Evolutionary conservation across 2,329 filamentous ascomycete species (phyloP), one percentile per base, ranked within the genome.

Genomic region (Nemania sp.): DNA sequence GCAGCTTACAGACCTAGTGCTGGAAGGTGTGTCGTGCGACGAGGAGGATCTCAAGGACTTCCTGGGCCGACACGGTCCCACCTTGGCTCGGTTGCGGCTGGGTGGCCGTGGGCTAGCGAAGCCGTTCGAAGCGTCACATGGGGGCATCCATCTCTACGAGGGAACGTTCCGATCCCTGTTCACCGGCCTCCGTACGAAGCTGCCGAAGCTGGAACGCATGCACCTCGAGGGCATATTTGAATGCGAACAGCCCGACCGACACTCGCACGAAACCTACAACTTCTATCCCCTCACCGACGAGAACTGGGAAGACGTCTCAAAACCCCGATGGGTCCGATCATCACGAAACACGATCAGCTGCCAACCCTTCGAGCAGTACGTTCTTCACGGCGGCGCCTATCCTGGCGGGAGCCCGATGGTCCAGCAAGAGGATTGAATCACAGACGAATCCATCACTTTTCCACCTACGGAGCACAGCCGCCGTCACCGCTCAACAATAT

Each of bases 151-250:
- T 55, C 71, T 83, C 11, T 75, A 75, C 57, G 74, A 77, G 40
- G 81, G 81, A 6, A 78, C 74, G 0, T 81, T 80, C 63, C 72
- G 74, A 53, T 76, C 74, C 0, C 68, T 83, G 5, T 79, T 82
- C 64, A 70, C 73, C 2, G 72, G 74, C 15, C 68, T 83, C 39
- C 75, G 73, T 17, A 67, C 68, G 11, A 73, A 68, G 50, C 68
- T 79, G 60, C 69, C 76, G 4, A 69, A 71, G 34, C 72, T 81
- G 39, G 71, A 78, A 63, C 74, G 76, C 18, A 71, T 81, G 54
- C 77, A 79, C 53, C 71, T 82, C 50, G 78, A 81, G 60, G 80
- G 80, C 3, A 78, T 80, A 52, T 77, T 79, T 47, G 75, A 78
- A 62, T 78, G 77, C 47, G 76, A 77, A 21, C 73, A 76, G 51